Evolutionary conservation across 208 protist genomes (phyloP).

Genomic region (Leishmania braziliensis): DNA sequence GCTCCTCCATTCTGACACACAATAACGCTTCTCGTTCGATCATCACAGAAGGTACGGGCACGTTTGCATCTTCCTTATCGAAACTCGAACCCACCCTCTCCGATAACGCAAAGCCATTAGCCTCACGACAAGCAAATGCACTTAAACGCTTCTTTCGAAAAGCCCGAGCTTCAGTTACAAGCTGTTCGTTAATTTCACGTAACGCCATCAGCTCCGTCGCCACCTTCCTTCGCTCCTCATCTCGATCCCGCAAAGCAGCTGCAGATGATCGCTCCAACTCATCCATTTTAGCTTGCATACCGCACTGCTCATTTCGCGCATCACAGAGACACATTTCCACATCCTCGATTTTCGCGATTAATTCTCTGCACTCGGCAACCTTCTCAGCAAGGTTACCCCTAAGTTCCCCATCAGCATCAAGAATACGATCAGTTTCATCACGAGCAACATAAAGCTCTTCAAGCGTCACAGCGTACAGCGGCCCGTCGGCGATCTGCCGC

Average conservation of each 20-base stretch:
- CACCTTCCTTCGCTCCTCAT: background rate
- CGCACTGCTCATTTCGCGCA: background rate
- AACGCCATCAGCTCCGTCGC: constrained; percentile 36
- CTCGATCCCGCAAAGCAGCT: background rate
- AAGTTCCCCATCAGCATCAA: background rate
- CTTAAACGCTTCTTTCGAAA: constrained; percentile 18
- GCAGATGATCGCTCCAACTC: background rate
- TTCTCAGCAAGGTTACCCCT: background rate
- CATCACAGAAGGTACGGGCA: constrained; percentile 2
- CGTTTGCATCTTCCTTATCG: background rate
- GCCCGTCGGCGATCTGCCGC: constrained; percentile 18
- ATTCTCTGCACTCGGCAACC: background rate
- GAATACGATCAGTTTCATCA: too few species aligned
- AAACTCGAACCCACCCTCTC: background rate
- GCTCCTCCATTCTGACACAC: constrained; percentile 40
- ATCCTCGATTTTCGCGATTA: background rate
- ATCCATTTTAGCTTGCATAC: background rate
- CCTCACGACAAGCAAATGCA: constrained; percentile 22
- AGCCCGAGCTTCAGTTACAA: background rate
- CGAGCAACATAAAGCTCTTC: background rate
- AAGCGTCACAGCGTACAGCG: constrained; percentile 33
- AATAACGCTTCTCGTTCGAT: constrained; percentile 35
- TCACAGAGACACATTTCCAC: rapidly evolving
- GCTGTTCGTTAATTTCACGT: background rate
- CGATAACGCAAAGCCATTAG: background rate